phyloP scores from a whole-genome alignment of 2,329 filamentous ascomycete genomes.

The Beauveria caledonica region DNA sequence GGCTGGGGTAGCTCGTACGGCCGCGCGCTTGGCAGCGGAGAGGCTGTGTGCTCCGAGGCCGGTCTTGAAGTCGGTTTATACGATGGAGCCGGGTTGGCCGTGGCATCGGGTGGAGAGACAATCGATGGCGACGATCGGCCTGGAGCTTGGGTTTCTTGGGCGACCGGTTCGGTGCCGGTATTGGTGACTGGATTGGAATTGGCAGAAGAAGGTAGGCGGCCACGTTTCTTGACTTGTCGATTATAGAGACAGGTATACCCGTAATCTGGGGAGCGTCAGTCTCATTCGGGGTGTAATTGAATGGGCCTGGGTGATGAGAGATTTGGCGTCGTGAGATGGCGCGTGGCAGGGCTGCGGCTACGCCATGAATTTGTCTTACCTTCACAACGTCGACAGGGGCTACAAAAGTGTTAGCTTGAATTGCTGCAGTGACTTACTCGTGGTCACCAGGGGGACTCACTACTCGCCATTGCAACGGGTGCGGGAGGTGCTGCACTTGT shows the following conservation, averaged over 20 bases:
- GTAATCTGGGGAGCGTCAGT: slow-evolving; percentile 22
- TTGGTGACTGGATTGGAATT: neutral
- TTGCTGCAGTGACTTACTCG: neutral
- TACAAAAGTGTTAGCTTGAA: slow-evolving; percentile 3
- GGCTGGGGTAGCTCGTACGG: neutral
- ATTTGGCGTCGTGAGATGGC: neutral
- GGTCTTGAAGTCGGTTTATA: neutral
- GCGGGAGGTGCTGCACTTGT: slow-evolving; percentile 30
- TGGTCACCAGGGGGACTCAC: slow-evolving; percentile 21
- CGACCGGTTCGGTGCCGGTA: neutral
- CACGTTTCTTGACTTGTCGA: slow-evolving; percentile 29
- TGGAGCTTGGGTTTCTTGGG: neutral
- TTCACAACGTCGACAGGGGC: slow-evolving; percentile 27
- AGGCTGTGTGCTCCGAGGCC: neutral
- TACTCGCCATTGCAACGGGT: slow-evolving; percentile 36
- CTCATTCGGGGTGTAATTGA: neutral
- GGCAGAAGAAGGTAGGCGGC: slow-evolving; percentile 23
- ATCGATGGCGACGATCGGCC: neutral
- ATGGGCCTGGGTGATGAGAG: neutral
- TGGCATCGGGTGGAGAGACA: neutral
- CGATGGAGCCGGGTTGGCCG: neutral
- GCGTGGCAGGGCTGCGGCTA: too few species aligned
- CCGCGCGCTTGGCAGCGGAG: slow-evolving; percentile 3
- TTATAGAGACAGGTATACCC: slow-evolving; percentile 30
- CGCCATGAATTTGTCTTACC: slow-evolving; percentile 19